Evolutionary conservation across 306 rosid species (phyloP).

Genomic region (Quercus variabilis): DNA sequence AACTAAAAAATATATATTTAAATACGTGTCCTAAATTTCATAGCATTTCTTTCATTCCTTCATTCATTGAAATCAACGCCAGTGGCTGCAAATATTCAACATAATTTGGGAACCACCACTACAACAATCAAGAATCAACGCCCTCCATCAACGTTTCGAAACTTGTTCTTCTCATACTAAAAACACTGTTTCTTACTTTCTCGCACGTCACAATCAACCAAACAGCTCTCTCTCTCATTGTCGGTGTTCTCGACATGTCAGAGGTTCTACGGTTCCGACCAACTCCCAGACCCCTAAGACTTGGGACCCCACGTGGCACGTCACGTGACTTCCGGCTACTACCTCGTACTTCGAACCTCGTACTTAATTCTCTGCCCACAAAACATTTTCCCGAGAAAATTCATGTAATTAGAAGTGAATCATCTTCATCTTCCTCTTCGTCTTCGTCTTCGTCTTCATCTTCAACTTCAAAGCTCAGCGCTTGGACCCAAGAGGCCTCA

Average conservation of each 20-base stretch:
- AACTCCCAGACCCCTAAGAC: slow-evolving; percentile 3
- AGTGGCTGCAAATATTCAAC: too few species aligned
- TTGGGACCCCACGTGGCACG: slow-evolving; percentile 9
- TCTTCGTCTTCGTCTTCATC: too few species aligned
- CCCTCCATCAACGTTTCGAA: too few species aligned
- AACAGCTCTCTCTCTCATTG: neutral
- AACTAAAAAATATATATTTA: too few species aligned
- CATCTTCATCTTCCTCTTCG: neutral
- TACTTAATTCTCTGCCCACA: neutral
- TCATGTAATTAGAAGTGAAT: neutral
- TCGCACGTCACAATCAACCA: neutral
- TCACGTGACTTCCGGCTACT: neutral
- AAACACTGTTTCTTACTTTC: neutral
- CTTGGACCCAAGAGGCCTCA: slow-evolving; percentile 31
- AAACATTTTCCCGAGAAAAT: slow-evolving; percentile 5
- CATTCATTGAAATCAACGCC: too few species aligned
- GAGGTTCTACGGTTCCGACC: slow-evolving; percentile 22
- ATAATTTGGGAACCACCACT: too few species aligned
- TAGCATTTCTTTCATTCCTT: too few species aligned
- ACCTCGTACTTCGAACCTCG: neutral
- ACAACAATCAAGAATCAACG: too few species aligned
- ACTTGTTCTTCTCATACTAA: too few species aligned
- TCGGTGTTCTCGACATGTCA: slow-evolving; percentile 33
- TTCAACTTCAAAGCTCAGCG: slow-evolving; percentile 1
- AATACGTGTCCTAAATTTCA: too few species aligned